A percentile compares a stretch with the other conserved stretches of the same genome.
These are phyloP conservation scores for Alternaria conjuncta DNA, from an alignment of 2,329 filamentous ascomycete genomes.

Conservation along the genomic window DNA sequence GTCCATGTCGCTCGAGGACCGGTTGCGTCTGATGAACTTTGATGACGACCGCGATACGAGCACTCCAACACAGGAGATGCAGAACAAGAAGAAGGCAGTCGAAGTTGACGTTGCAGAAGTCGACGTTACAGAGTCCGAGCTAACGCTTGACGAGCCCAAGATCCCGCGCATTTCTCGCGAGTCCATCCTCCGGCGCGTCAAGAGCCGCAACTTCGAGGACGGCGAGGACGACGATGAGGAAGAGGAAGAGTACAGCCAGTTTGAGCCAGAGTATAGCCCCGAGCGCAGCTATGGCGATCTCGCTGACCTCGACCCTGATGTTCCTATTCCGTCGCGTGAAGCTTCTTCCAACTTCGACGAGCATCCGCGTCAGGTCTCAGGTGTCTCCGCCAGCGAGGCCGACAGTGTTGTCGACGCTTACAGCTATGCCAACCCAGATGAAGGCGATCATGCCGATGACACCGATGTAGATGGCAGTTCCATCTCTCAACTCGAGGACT, in stretches of 20 bases:
- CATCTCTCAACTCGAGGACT: constrained; percentile 52
- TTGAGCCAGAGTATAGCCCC: constrained; percentile 59
- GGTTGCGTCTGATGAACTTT: constrained; percentile 86
- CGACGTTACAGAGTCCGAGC: constrained; percentile 40
- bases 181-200: constrained; percentile 88
- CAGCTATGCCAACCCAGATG: constrained; percentile 58
- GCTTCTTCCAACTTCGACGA: constrained; percentile 66
- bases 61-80: constrained; percentile 46
- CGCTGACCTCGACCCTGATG: constrained; percentile 76
- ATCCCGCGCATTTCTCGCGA: constrained; percentile 87
- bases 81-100: constrained; percentile 33
- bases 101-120: constrained; percentile 43
- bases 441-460: constrained; percentile 60
- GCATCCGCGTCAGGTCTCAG: constrained; percentile 66
- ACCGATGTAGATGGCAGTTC: constrained; percentile 66
- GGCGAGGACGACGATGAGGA: constrained; percentile 58
- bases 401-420: constrained; percentile 64
- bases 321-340: constrained; percentile 88
- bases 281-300: constrained; percentile 62
- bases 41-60: constrained; percentile 57
- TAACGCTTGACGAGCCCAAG: constrained; percentile 61
- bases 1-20: constrained; percentile 83
- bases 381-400: constrained; percentile 63
- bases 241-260: constrained; percentile 35
- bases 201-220: constrained; percentile 66